Evolutionary conservation across 768 basidiomycete genomes (phyloP).

Genomic region (Favolaschia claudopus): DNA sequence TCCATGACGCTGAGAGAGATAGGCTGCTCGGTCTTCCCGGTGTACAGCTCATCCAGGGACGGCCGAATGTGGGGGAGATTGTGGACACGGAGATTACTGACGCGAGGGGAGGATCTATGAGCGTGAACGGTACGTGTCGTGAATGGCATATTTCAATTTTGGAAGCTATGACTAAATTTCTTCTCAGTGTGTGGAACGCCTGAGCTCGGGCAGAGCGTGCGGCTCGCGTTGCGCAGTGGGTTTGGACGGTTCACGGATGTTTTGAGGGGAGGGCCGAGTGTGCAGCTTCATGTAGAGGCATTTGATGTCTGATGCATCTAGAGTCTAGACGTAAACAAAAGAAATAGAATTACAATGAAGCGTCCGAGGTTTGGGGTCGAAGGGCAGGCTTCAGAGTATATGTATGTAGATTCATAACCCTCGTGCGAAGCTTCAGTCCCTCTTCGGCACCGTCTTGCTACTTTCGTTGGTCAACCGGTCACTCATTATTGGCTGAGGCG

Average conservation of each 20-base stretch:
- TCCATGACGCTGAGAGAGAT: neutral
- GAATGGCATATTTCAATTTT: neutral
- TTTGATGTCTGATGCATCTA: no score
- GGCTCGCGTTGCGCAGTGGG: constrained; percentile 42
- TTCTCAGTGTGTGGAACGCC: constrained; percentile 58
- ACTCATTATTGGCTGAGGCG: no score
- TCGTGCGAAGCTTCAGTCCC: no score
- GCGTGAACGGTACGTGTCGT: constrained; percentile 52
- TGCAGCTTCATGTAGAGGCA: constrained; percentile 54
- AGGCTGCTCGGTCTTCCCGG: constrained; percentile 31
- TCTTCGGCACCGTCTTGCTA: no score
- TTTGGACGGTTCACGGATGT: constrained; percentile 45
- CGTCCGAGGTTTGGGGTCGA: no score
- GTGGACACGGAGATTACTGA: constrained; percentile 45
- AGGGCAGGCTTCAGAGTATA: no score
- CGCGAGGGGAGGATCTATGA: constrained; percentile 45
- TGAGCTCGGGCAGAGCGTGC: constrained; percentile 46
- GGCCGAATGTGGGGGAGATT: constrained; percentile 50
- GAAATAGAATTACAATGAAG: no score
- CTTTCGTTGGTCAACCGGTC: no score
- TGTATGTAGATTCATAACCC: no score
- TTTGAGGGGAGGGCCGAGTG: constrained; percentile 53
- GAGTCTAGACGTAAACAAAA: no score
- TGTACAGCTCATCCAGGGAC: constrained; percentile 41
- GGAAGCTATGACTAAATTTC: neutral